Evolutionary conservation across 768 basidiomycete genomes (phyloP).

Genomic region (Hericium alpestre): DNA sequence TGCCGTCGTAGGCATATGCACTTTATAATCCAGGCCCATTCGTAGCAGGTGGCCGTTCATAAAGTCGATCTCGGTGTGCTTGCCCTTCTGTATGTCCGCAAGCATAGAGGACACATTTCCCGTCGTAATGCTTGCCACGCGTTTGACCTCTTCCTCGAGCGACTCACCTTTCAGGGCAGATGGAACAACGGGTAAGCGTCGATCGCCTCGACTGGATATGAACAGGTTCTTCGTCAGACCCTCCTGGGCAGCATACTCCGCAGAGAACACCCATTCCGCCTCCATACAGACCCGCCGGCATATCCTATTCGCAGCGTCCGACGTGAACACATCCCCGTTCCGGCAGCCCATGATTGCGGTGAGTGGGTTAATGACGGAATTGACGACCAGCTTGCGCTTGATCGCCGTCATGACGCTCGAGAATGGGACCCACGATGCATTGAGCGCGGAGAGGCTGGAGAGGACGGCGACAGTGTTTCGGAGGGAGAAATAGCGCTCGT

Average conservation of each 20-base stretch:
- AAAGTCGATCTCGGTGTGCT: slow-evolving; percentile 66
- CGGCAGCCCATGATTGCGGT: slow-evolving; percentile 71
- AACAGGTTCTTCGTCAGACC: slow-evolving; percentile 12
- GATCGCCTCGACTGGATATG: not conserved
- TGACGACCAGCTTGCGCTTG: slow-evolving; percentile 73
- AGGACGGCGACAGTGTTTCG: slow-evolving; percentile 62
- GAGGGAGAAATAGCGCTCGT: slow-evolving; percentile 45
- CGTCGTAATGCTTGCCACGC: slow-evolving; percentile 46
- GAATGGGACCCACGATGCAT: slow-evolving; percentile 55
- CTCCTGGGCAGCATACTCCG: slow-evolving; percentile 25
- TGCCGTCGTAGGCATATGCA: slow-evolving; percentile 48
- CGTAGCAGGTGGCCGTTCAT: slow-evolving; percentile 73
- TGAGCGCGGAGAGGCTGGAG: slow-evolving; percentile 42
- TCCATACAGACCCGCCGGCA: slow-evolving; percentile 56
- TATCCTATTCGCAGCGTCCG: slow-evolving; percentile 33
- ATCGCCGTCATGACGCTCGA: slow-evolving; percentile 56
- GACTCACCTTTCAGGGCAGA: slow-evolving; percentile 30
- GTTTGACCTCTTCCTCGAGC: slow-evolving; percentile 46
- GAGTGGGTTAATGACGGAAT: slow-evolving; percentile 76
- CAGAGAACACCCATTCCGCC: slow-evolving; percentile 49
- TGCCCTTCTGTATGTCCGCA: slow-evolving; percentile 51
- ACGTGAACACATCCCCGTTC: slow-evolving; percentile 63
- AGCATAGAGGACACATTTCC: slow-evolving; percentile 78
- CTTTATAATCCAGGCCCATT: slow-evolving; percentile 45
- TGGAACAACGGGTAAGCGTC: slow-evolving; percentile 20